Percentiles rank a stretch among this genome's conserved stretches.
Conservation (phyloP, 306 rosid species). For the Senna tora region DNA sequence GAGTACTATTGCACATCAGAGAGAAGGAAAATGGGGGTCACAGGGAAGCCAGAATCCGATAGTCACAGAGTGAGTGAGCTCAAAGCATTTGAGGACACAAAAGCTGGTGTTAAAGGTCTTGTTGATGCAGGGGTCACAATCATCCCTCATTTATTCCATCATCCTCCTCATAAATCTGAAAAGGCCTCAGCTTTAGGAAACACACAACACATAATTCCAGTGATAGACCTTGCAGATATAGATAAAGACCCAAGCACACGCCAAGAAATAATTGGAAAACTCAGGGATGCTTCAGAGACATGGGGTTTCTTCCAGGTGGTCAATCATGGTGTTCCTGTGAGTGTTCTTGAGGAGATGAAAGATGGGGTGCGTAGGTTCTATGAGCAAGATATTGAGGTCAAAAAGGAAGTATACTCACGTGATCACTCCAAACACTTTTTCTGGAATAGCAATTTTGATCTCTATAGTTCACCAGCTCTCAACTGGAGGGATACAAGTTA, state of each 20-base stretch:
- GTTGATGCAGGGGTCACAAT: conserved; percentile 60
- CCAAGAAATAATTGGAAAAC: not conserved
- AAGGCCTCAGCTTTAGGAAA: conserved; percentile 9
- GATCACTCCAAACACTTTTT: conserved; percentile 14
- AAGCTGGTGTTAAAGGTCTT: conserved; percentile 69
- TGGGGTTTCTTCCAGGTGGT: conserved; percentile 63
- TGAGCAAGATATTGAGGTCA: conserved; percentile 48
- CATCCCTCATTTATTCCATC: conserved; percentile 56
- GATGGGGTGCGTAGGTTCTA: conserved; percentile 43
- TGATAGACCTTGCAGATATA: not conserved
- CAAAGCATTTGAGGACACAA: conserved; percentile 58
- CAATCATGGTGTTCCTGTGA: conserved; percentile 50
- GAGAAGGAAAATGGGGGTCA: not conserved
- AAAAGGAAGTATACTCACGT: conserved; percentile 40
- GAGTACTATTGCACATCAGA: too few relatives aligned
- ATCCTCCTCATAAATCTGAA: conserved; percentile 27
- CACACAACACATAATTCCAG: conserved; percentile 4
- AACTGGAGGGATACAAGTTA: conserved; percentile 55
- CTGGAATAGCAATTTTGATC: conserved; percentile 41
- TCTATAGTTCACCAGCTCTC: conserved; percentile 32
- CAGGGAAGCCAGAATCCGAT: conserved; percentile 8
- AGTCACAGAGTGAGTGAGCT: conserved; percentile 36
- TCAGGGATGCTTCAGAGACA: conserved; percentile 43
- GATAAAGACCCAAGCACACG: not conserved
- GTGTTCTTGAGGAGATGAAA: conserved; percentile 39